Evolutionary conservation across 169 alveolate genomes (phyloP), one percentile per base, ranked within the genome.

Genomic region (Eimeria falciformis): DNA sequence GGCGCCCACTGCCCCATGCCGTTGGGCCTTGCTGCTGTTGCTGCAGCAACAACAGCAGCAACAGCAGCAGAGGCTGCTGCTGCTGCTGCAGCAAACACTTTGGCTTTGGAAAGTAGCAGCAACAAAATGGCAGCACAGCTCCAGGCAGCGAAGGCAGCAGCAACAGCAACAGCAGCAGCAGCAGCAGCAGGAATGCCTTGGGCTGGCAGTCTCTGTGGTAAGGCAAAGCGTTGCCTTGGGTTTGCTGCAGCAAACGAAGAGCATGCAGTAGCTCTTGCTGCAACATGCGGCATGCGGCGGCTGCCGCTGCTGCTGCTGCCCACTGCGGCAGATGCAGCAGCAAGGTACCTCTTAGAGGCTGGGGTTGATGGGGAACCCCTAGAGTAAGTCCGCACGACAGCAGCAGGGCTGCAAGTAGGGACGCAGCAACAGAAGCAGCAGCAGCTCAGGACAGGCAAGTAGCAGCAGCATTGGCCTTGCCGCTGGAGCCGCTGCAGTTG

Each of bases 1-100:
- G 87, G 87, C 29, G 53, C 87, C 71, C 69, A 50, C 55, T 78
- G 87, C 40, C 87, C 87, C 68, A 29, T 50, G 87, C 87, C 87
- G 4, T 50, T 78, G 25, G 87, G 87, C 45, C 71, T 69, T 53
- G 87, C 87, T 25, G 90, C 90, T 21, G 90, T 62, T 2, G 90
- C 90, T 56, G 62, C 79, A 1, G 45, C 78, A 53, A 65, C 58
- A 82, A 58, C 90, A 56, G 90, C 90, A 37, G 90, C 79, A 6
- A 45, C 90, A 17, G 43, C 90, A 2, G 90, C 90, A 12, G 79
- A 75, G 3, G 90, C 90, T 3, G 75, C 90, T 11, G 71, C 88
- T 14, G 56, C 90, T 9, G 90, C 78, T 2, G 75, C 25, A 6
- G 75, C 78, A 25, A 82, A 37, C n/a, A 37, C 62, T 23, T 6